Conservation (phyloP, 129 eudicot genomes). For the Ambrosia artemisiifolia region DNA sequence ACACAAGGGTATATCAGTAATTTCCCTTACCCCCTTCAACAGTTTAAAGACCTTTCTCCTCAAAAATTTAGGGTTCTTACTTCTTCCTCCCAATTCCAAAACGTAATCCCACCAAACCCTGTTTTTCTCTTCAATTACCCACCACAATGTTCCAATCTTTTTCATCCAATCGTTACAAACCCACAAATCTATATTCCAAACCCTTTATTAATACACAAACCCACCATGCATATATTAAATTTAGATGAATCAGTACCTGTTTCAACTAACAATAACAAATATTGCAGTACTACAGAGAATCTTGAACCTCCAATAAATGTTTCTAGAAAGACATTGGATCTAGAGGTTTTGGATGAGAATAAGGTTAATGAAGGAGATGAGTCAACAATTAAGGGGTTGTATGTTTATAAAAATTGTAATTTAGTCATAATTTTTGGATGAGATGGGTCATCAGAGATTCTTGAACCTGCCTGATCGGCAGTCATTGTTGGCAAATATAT, state of each 20-base stretch:
- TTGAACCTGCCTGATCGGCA: constrained; percentile 30
- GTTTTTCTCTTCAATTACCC: background rate
- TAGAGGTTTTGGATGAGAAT: constrained; percentile 21
- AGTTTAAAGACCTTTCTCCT: constrained; percentile 20
- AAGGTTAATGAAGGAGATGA: too few species aligned
- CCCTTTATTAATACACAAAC: constrained; percentile 20
- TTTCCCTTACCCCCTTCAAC: background rate
- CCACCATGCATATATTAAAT: constrained; percentile 28
- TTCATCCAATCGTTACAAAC: background rate
- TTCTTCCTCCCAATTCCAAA: background rate
- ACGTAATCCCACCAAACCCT: constrained; percentile 20
- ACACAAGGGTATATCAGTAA: too few species aligned
- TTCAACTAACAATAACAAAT: constrained; percentile 2
- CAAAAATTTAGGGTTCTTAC: constrained; percentile 30
- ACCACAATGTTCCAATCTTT: background rate
- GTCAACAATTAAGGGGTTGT: too few species aligned
- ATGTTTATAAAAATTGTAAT: too few species aligned
- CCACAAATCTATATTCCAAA: background rate
- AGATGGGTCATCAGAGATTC: constrained; percentile 10
- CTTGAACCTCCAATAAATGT: constrained; percentile 46
- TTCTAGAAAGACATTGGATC: constrained; percentile 60
- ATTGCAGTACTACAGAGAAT: background rate
- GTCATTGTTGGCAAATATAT: constrained; percentile 63
- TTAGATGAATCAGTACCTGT: constrained; percentile 20
- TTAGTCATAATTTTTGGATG: background rate